A percentile compares a stretch with the other conserved stretches of the same genome.
phyloP scores from a whole-genome alignment of 306 rosid species.

The Lablab purpureus region DNA sequence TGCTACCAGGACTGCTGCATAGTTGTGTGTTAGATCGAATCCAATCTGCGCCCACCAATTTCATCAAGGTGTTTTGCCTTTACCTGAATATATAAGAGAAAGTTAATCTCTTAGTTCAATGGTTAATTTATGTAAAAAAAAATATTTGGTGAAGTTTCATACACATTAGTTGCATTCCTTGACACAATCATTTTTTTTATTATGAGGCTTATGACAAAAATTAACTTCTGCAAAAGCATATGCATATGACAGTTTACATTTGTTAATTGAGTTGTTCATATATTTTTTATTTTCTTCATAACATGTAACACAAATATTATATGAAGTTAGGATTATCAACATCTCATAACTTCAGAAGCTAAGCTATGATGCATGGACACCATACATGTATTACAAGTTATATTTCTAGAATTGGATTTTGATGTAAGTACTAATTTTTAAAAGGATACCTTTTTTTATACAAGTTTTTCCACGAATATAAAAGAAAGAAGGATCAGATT shows the following conservation, averaged over 20 bases:
- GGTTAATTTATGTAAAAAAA: neutral
- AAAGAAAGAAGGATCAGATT: slow-evolving; percentile 71
- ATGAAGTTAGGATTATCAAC: neutral
- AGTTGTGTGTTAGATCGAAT: slow-evolving; percentile 61
- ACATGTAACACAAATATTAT: neutral
- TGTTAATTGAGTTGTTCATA: too few relatives aligned
- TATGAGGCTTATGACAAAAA: neutral
- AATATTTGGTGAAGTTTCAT: neutral
- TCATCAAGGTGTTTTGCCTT: slow-evolving; percentile 72
- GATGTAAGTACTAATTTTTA: neutral
- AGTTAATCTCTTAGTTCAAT: neutral
- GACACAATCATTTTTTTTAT: neutral
- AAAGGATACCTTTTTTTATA: slow-evolving; percentile 61
- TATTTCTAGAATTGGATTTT: neutral
- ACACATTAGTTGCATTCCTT: neutral
- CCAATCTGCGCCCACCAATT: slow-evolving; percentile 82
- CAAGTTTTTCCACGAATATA: slow-evolving; percentile 66
- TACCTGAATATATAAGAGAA: slow-evolving; percentile 50
- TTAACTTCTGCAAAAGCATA: neutral
- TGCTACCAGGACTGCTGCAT: slow-evolving; percentile 57
- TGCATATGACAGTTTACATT: too few relatives aligned
- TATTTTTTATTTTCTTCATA: neutral
- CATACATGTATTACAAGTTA: too few relatives aligned
- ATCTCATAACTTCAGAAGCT: neutral
- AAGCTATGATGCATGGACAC: neutral